These are phyloP conservation scores for Hypoxylon sp. DNA, from an alignment of 2,329 filamentous ascomycete species.

Conservation along the genomic window DNA sequence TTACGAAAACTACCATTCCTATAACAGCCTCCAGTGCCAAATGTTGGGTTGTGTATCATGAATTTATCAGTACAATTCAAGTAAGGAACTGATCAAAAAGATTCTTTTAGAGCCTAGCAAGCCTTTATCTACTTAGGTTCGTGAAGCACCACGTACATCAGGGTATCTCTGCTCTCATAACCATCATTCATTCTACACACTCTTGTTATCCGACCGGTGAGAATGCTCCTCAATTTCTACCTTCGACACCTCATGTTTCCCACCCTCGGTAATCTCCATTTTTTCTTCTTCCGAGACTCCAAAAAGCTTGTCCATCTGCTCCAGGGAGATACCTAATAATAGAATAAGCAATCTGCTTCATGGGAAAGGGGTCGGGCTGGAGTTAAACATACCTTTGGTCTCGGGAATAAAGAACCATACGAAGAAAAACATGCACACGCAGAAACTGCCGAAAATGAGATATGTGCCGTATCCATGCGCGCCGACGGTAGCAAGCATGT, in stretches of 20 bases:
- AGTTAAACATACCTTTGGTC: constrained; percentile 53
- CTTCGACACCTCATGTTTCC: constrained; percentile 41
- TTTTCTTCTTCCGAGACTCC: constrained; percentile 54
- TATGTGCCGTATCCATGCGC: constrained; percentile 66
- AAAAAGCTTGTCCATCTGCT: constrained; percentile 73
- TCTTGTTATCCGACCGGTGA: constrained; percentile 32
- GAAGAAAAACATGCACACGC: constrained; percentile 72
- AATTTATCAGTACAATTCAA: background rate
- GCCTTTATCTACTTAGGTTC: background rate
- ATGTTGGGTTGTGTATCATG: too few species aligned
- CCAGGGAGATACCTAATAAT: constrained; percentile 68
- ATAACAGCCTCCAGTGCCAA: too few species aligned
- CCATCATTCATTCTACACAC: constrained; percentile 28
- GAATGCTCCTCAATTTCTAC: constrained; percentile 47
- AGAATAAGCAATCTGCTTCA: constrained; percentile 7
- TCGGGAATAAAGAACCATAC: constrained; percentile 70
- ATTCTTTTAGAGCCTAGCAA: background rate
- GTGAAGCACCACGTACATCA: constrained; percentile 2
- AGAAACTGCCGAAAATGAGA: constrained; percentile 75
- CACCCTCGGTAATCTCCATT: constrained; percentile 29
- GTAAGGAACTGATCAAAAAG: background rate
- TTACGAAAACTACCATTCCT: background rate
- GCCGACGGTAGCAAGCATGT: constrained; percentile 70
- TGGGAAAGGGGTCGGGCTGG: background rate
- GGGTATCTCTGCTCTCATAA: constrained; percentile 26